A percentile compares a stretch with the other conserved stretches of the same genome.
Conservation (phyloP, 768 basidiomycete species). For the Xerocomellus chrysenteron region DNA sequence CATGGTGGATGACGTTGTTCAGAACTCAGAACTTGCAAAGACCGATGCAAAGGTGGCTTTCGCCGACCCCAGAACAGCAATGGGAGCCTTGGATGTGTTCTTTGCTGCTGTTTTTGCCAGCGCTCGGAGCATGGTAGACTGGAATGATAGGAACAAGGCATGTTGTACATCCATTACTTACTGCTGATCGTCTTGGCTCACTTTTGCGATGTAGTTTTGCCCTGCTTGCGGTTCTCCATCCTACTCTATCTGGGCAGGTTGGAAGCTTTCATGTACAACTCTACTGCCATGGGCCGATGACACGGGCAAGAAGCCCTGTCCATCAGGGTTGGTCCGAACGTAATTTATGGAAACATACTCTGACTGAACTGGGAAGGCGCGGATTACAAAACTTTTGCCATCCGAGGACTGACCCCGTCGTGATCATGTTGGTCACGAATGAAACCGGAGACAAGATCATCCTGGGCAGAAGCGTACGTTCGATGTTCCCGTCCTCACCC, state of each 20-base stretch:
- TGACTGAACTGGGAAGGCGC: slow-evolving; percentile 44
- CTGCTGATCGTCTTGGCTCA: neutral
- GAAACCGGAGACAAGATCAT: slow-evolving; percentile 80
- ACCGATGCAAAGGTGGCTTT: slow-evolving; percentile 51
- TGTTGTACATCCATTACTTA: slow-evolving; percentile 3
- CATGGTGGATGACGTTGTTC: slow-evolving; percentile 43
- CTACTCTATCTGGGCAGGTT: slow-evolving; percentile 92
- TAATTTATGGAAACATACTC: neutral
- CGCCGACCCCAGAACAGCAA: slow-evolving; percentile 60
- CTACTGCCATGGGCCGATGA: slow-evolving; percentile 75
- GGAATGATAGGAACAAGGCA: slow-evolving; percentile 89
- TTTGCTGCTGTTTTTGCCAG: slow-evolving; percentile 75
- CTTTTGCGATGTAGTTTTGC: slow-evolving; percentile 64
- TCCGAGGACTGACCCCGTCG: slow-evolving; percentile 83
- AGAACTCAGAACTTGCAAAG: slow-evolving; percentile 36
- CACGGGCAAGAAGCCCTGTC: slow-evolving; percentile 62
- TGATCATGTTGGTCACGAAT: slow-evolving; percentile 87
- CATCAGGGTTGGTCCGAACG: slow-evolving; percentile 55
- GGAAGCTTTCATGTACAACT: slow-evolving; percentile 85
- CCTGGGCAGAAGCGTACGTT: slow-evolving; percentile 78
- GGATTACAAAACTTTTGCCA: slow-evolving; percentile 87
- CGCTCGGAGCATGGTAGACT: slow-evolving; percentile 83
- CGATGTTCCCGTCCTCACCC: neutral
- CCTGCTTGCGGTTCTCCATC: slow-evolving; percentile 79
- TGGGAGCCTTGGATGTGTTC: slow-evolving; percentile 56